Evolutionary conservation across 1,139 yeast species (phyloP), one percentile per base, ranked within the genome.

Genomic region (Nakaseomyces bracarensis): DNA sequence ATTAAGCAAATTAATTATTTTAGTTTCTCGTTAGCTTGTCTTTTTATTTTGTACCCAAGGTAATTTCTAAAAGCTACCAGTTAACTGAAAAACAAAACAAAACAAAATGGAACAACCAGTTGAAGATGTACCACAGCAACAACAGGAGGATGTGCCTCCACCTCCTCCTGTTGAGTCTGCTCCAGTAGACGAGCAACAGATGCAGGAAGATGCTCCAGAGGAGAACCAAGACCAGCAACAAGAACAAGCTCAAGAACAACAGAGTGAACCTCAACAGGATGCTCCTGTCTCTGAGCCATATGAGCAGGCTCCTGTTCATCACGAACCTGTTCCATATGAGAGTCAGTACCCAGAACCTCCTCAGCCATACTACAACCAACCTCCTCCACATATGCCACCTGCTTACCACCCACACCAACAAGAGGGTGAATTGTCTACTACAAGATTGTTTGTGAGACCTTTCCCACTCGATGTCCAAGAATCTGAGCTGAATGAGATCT

Each of bases 401-500:
- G 6, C 11, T 8, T 19, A 16, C 35, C 51, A 47, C 13, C 23
- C 23, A 18, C 35, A 31, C 35, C 51, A 47, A 13, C 48, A 47
- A 27, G 64, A 60, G 41, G 64, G 62, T 35, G 66, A 68, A 51
- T 62, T 68, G 46, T 72, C 77, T 33, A 68, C 65, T 44, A 72
- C 72, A 36, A 73, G 74, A 58, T 61, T 72, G 42, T 72, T 71
- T 55, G 75, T 71, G 44, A 71, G 75, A 65, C 77, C 77, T 19
- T 67, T 72, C 50, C 74, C 75, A 50, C 67, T 67, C 36, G 74
- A 71, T 44, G 64, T 60, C 15, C 62, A 58, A 45, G 70, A 66
- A 46, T 80, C 79, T 48, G 82, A 79, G 55, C 64, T 82, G 43
- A 78, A 79, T 63, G 84, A 76, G 45, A 78, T 77, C 60, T 82